Evolutionary conservation across 495 filamentous ascomycete genomes (phyloP).

Genomic region (Penicillium bialowiezense): DNA sequence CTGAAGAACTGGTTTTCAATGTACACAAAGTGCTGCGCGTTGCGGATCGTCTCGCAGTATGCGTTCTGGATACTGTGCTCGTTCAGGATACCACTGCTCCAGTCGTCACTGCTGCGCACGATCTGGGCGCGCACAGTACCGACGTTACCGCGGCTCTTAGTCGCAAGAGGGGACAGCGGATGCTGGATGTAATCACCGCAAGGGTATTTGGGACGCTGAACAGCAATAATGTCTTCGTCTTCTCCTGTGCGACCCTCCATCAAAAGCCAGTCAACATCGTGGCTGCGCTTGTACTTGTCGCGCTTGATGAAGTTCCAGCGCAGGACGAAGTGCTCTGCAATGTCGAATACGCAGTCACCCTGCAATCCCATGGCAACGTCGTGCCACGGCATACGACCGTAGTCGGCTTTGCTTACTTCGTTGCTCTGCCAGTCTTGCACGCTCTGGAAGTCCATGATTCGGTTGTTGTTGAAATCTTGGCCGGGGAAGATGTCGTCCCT

Average conservation of each 20-base stretch:
- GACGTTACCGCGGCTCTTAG: slow-evolving; percentile 51
- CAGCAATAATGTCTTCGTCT: slow-evolving; percentile 79
- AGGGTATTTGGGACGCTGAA: slow-evolving; percentile 81
- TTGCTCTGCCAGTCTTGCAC: slow-evolving; percentile 92
- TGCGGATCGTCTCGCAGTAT: slow-evolving; percentile 78
- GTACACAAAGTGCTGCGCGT: slow-evolving; percentile 88
- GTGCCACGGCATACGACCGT: slow-evolving; percentile 96
- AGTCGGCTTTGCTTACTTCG: slow-evolving; percentile 87
- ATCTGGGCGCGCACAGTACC: slow-evolving; percentile 81
- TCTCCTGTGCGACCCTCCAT: slow-evolving; percentile 76
- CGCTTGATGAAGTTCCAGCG: slow-evolving; percentile 97
- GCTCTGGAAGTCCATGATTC: slow-evolving; percentile 91
- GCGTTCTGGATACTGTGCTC: slow-evolving; percentile 94
- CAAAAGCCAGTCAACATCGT: slow-evolving; percentile 75
- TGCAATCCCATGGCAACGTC: slow-evolving; percentile 89
- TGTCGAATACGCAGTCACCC: slow-evolving; percentile 87
- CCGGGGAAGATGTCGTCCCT: slow-evolving; percentile 86
- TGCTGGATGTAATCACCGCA: slow-evolving; percentile 85
- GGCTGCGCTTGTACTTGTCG: slow-evolving; percentile 92
- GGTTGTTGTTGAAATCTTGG: slow-evolving; percentile 94
- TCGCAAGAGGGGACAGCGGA: slow-evolving; percentile 61
- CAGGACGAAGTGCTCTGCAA: slow-evolving; percentile 93
- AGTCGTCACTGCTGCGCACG: slow-evolving; percentile 83
- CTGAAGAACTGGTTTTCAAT: slow-evolving; percentile 98
- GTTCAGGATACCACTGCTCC: slow-evolving; percentile 88